Evolutionary conservation across 2,329 filamentous ascomycete species (phyloP).

Genomic region (Colletotrichum destructivum): DNA sequence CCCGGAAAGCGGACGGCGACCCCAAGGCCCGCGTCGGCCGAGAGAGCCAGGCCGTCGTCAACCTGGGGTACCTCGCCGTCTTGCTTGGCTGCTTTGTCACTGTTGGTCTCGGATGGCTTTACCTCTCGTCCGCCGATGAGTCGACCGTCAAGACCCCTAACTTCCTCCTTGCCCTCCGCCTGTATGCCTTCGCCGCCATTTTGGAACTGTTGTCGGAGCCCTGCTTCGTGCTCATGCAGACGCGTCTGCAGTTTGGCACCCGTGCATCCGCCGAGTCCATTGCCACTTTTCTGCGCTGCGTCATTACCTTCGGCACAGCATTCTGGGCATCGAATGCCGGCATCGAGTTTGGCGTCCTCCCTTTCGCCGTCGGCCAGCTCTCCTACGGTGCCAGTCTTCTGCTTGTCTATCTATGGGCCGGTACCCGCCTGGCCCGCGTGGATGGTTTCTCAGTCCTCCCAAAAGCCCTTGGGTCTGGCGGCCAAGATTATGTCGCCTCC

Average conservation of each 20-base stretch:
- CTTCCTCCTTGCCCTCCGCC: slow-evolving; percentile 67
- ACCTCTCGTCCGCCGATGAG: slow-evolving; percentile 68
- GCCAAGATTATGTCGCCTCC: slow-evolving; percentile 64
- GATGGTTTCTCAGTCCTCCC: slow-evolving; percentile 80
- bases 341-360: slow-evolving; percentile 79
- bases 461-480: slow-evolving; percentile 50
- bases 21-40: slow-evolving; percentile 48
- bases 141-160: slow-evolving; percentile 73
- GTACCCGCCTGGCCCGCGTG: slow-evolving; percentile 67
- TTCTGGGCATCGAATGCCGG: slow-evolving; percentile 71
- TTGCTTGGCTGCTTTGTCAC: slow-evolving; percentile 77
- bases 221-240: slow-evolving; percentile 89
- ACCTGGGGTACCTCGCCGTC: slow-evolving; percentile 87
- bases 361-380: slow-evolving; percentile 90
- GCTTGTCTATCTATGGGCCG: slow-evolving; percentile 77
- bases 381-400: slow-evolving; percentile 80
- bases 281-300: slow-evolving; percentile 84
- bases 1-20: slow-evolving; percentile 45
- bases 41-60: slow-evolving; percentile 83
- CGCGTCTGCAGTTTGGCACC: slow-evolving; percentile 83
- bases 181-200: slow-evolving; percentile 71
- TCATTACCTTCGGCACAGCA: slow-evolving; percentile 80
- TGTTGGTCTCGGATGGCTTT: slow-evolving; percentile 75
- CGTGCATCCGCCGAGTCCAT: slow-evolving; percentile 87
- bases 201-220: slow-evolving; percentile 90